Percentiles rank a stretch among this genome's conserved stretches.
Conservation (phyloP, 2,329 filamentous ascomycete genomes). For the Aspergillus niger region DNA sequence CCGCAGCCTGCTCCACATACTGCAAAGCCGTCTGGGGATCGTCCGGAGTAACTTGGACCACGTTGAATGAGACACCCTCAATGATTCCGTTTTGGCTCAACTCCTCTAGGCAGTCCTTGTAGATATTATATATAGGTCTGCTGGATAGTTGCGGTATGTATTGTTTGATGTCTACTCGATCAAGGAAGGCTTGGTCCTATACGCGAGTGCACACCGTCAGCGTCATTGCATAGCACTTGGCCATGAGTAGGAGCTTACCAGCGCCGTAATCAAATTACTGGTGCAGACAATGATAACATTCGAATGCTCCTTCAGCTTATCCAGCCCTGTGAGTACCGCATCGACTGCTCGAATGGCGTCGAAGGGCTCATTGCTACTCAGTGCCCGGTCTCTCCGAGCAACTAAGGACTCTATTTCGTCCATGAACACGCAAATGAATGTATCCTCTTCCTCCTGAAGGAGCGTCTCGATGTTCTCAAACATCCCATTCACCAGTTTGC, state of each 20-base stretch:
- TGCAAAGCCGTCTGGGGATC: slow-evolving; percentile 30
- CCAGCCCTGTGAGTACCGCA: slow-evolving; percentile 52
- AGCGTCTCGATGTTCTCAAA: slow-evolving; percentile 45
- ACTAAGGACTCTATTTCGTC: slow-evolving; percentile 56
- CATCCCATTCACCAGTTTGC: slow-evolving; percentile 46
- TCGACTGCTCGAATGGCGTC: slow-evolving; percentile 54
- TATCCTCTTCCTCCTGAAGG: slow-evolving; percentile 41
- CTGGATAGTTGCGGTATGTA: slow-evolving; percentile 44
- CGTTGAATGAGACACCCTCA: slow-evolving; percentile 29
- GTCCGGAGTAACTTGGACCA: slow-evolving; percentile 24
- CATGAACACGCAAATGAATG: slow-evolving; percentile 50
- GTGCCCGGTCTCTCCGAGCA: slow-evolving; percentile 45
- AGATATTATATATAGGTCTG: slow-evolving; percentile 50
- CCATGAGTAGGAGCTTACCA: slow-evolving; percentile 31
- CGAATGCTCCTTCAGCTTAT: slow-evolving; percentile 43
- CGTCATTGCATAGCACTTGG: not conserved
- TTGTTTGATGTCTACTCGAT: slow-evolving; percentile 53
- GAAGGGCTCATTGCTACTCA: slow-evolving; percentile 45
- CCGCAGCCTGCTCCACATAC: slow-evolving; percentile 29
- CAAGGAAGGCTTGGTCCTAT: slow-evolving; percentile 51
- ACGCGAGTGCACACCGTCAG: not conserved
- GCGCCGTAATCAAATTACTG: slow-evolving; percentile 49
- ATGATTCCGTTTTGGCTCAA: slow-evolving; percentile 44
- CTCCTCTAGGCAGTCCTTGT: slow-evolving; percentile 51
- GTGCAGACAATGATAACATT: slow-evolving; percentile 55